Evolutionary conservation across 352 stramenopile genomes (phyloP).

Genomic region (Globisporangium echinulatum): DNA sequence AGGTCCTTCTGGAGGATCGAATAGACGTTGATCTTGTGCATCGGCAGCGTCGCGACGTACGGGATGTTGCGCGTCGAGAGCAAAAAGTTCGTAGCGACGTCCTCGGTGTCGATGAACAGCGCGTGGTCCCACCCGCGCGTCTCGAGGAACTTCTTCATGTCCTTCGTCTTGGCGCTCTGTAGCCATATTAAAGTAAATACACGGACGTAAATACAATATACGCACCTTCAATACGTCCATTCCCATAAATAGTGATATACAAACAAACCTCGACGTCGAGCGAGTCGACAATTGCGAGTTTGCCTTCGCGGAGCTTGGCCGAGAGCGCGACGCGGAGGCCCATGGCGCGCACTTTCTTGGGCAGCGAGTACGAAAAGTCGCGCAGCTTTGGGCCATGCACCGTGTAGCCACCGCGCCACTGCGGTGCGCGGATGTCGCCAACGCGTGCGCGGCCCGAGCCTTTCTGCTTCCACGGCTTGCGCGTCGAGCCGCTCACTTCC

Average conservation of each 20-base stretch:
- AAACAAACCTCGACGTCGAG: constrained; percentile 64
- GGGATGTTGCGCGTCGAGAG: constrained; percentile 83
- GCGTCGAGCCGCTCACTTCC: constrained; percentile 82
- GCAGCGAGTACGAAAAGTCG: constrained; percentile 83
- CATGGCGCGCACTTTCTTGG: constrained; percentile 87
- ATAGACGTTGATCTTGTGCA: constrained; percentile 89
- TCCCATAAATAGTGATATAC: background rate
- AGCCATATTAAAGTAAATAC: background rate
- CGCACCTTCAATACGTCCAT: background rate
- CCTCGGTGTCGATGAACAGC: constrained; percentile 75
- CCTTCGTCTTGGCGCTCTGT: constrained; percentile 81
- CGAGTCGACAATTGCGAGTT: constrained; percentile 75
- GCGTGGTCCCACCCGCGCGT: constrained; percentile 80
- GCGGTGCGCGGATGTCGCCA: constrained; percentile 78
- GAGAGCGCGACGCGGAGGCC: constrained; percentile 79
- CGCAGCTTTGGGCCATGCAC: constrained; percentile 81
- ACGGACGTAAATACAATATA: background rate
- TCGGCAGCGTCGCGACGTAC: constrained; percentile 74
- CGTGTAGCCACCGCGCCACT: constrained; percentile 82
- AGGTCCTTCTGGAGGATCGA: constrained; percentile 87
- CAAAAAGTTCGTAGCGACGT: constrained; percentile 70
- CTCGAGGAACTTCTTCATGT: constrained; percentile 77
- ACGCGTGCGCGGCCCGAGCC: constrained; percentile 78
- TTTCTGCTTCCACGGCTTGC: constrained; percentile 88
- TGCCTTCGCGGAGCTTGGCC: constrained; percentile 83